Evolutionary conservation across 352 stramenopile genomes (phyloP), one percentile per base, ranked within the genome.

Genomic region (Pythium biforme): DNA sequence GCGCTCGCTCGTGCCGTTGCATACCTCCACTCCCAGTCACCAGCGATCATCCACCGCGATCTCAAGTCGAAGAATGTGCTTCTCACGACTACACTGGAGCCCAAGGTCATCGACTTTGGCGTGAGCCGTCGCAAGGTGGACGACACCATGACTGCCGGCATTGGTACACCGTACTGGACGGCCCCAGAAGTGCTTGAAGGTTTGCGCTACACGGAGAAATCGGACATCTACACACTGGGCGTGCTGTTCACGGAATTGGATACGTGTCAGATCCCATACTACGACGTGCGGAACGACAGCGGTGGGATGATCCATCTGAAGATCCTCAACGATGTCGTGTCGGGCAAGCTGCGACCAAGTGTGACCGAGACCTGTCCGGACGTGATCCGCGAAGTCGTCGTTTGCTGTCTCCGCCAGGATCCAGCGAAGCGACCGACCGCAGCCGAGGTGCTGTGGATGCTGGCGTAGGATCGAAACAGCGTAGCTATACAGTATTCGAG

Each of bases 221-320:
- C 57, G 29, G 57, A 64, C 29, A 52, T 64, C 5, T 64, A 57
- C 22, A 57, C 57, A 23, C 56, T 64, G 17, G 57, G 57, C 14
- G 40, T 64, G 46, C 64, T 92, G 39, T 39, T 73, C 17, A 62
- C 51, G 14, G 66, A 73, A 51, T 25, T 69, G 7, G 39, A 63
- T 47, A 72, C 65, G 53, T 52, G 62, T 23, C 40, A 45, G 33
- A 64, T 68, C 31, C 64, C 64, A 52, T 71, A 66, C 50, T 31
- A 50, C 12, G 63, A 70, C 52, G 33, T 29, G 6, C 23, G 14
- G 23, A 29, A 29, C 23, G 11, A 39, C 4, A 27, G 40, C 40
- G 46, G 57, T 12, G 27, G 56, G 22, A 57, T 57, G 47, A 27
- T 56, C 34, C 47, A 50, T 25, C 56, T 57, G 17, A 34, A 64